These are phyloP conservation scores for Termitomyces titanicus DNA, from an alignment of 768 basidiomycete genomes.

Conservation along the genomic window DNA sequence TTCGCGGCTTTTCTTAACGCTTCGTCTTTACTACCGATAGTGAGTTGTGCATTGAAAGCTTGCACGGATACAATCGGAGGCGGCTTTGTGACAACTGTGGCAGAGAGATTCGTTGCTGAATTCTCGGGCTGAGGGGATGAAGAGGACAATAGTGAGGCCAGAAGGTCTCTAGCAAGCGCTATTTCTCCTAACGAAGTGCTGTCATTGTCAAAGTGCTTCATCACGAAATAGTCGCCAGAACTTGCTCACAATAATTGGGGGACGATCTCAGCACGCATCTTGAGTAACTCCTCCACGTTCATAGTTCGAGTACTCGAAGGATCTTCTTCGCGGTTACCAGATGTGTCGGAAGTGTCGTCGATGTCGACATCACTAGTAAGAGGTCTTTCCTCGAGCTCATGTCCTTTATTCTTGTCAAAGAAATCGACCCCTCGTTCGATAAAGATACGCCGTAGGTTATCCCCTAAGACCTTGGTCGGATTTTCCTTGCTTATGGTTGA, in stretches of 20 bases:
- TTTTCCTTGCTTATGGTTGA: slow-evolving; percentile 44
- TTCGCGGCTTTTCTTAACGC: slow-evolving; percentile 70
- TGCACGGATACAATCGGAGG: slow-evolving; percentile 62
- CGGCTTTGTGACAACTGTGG: slow-evolving; percentile 65
- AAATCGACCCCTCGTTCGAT: slow-evolving; percentile 72
- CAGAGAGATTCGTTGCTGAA: slow-evolving; percentile 40
- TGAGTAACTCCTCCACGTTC: slow-evolving; percentile 68
- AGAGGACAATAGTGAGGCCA: slow-evolving; percentile 53
- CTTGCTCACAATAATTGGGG: slow-evolving; percentile 71
- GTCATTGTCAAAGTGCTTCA: slow-evolving; percentile 8
- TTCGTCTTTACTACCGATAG: slow-evolving; percentile 78
- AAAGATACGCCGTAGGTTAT: slow-evolving; percentile 67
- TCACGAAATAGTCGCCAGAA: background rate
- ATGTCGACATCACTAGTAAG: slow-evolving; percentile 1
- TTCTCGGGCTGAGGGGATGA: slow-evolving; percentile 12
- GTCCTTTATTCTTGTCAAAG: slow-evolving; percentile 43
- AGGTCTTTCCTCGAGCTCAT: slow-evolving; percentile 2
- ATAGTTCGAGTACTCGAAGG: slow-evolving; percentile 42
- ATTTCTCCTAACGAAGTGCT: slow-evolving; percentile 81
- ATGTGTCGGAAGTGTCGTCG: slow-evolving; percentile 20
- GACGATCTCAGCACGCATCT: slow-evolving; percentile 70
- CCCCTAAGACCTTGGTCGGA: slow-evolving; percentile 54
- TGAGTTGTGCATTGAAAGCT: slow-evolving; percentile 68
- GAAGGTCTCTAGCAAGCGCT: slow-evolving; percentile 68
- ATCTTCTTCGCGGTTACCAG: slow-evolving; percentile 22